Conservation (phyloP, 164 flowering plant genomes). For the Dillenia suffruticosa region DNA sequence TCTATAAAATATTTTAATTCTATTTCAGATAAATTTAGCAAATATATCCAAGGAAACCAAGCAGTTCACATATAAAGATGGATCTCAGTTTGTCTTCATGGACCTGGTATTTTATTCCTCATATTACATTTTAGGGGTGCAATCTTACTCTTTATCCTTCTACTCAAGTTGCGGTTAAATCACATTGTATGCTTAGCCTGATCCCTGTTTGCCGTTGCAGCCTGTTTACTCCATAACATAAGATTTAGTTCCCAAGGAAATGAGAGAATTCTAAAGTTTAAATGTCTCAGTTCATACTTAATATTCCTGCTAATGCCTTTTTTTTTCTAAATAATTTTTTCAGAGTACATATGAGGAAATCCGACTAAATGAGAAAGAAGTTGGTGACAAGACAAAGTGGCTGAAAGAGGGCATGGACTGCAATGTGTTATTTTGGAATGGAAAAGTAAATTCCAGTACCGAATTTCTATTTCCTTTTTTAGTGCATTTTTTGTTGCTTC, state of each 20-base stretch:
- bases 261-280: no score
- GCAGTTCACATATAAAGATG: conserved; percentile 93
- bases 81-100: conserved; percentile 87
- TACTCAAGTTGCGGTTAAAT: no score
- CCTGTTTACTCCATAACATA: no score
- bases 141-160: background rate
- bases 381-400: conserved; percentile 79
- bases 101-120: conserved; percentile 55
- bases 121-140: background rate
- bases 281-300: no score
- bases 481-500: no score
- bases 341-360: conserved; percentile 80
- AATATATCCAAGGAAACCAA: conserved; percentile 79
- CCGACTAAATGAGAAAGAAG: conserved; percentile 67
- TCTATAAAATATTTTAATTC: background rate
- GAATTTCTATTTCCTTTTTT: no score
- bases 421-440: conserved; percentile 88
- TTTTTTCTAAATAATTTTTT: conserved; percentile 1
- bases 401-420: conserved; percentile 98
- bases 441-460: conserved; percentile 40
- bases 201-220: no score
- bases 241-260: no score
- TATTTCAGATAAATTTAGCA: conserved; percentile 62
- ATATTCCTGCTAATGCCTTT: no score
- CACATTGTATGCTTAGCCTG: no score